phyloP scores from a whole-genome alignment of 2,329 filamentous ascomycete genomes.

The Hirsutella thompsonii region DNA sequence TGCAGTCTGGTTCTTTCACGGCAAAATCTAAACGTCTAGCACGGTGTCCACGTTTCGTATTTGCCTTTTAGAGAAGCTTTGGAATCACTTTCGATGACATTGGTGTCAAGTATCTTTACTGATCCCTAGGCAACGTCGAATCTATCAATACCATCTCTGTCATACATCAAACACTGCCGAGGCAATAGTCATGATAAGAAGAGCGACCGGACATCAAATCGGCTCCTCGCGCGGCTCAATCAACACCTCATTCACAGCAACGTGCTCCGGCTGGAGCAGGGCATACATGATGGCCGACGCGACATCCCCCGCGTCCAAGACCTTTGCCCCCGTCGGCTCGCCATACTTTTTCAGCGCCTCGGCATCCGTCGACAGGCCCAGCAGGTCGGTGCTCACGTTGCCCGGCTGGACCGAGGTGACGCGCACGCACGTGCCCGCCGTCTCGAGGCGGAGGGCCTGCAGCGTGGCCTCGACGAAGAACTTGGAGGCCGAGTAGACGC shows the following conservation, averaged over 20 bases:
- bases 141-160: no score
- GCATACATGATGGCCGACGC: constrained; percentile 63
- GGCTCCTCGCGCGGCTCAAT: constrained; percentile 69
- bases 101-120: no score
- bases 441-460: constrained; percentile 64
- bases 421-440: constrained; percentile 57
- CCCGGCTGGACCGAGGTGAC: constrained; percentile 69
- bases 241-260: constrained; percentile 68
- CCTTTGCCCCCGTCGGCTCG: constrained; percentile 60
- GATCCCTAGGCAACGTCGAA: no score
- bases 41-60: no score
- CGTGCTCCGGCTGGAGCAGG: constrained; percentile 59
- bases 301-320: constrained; percentile 61
- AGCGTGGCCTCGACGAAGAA: constrained; percentile 77
- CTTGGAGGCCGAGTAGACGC: constrained; percentile 73
- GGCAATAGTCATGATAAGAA: not conserved
- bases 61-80: no score
- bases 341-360: constrained; percentile 72
- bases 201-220: constrained; percentile 28
- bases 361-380: constrained; percentile 61
- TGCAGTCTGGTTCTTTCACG: no score
- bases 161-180: no score
- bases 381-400: constrained; percentile 60
- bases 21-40: no score
- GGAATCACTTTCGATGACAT: no score